Evolutionary conservation across 805 yeast genomes (phyloP), one percentile per base, ranked within the genome.

Genomic region (Nakazawaea sp.): DNA sequence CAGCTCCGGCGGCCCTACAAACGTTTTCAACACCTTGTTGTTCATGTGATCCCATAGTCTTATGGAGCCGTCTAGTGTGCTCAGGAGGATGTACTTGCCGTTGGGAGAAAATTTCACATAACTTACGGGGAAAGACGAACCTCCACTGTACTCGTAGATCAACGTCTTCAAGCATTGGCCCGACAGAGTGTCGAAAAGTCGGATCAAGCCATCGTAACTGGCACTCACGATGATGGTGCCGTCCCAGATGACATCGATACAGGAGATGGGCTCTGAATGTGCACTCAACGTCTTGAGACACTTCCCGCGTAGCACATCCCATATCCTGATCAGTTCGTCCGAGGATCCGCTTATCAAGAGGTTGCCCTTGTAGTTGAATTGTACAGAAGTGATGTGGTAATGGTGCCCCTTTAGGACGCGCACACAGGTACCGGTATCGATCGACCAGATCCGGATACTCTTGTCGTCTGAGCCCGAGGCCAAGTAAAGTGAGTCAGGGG

Each of bases 101-200:
- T 89, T 90, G 4, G 89, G 89, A 0, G 92, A 73, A 47, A 85
- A 74, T 39, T 68, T 64, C 2, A 87, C 89, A 45, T 71, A 68
- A 17, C 85, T 72, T 4, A 90, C 81, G 0, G 97, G 96, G 50
- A 75, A 81, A 12, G 83, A 74, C 1, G 84, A 79, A 27, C 81
- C 78, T 33, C 72, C 73, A 45, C 79, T 77, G 41, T 83, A 72
- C 49, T 84, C 90, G 51, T 80, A 84, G 25, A 89, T 86, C 46
- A 90, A 58, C 0, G 97, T 92, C 52, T 89, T 85, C 47, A 90
- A 63, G 62, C 97, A 90, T 47, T 88, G 95, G 4, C 97, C 97
- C 0, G 94, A 72, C 33, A 75, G 81, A 15, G 88, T 72, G 54
- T 89, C 97, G 65, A 94, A 90, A 13, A 90, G 62, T 34, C 98